These are phyloP conservation scores for Chaetomium olivaceum DNA, from an alignment of 2,329 filamentous ascomycete genomes.

Conservation along the genomic window DNA sequence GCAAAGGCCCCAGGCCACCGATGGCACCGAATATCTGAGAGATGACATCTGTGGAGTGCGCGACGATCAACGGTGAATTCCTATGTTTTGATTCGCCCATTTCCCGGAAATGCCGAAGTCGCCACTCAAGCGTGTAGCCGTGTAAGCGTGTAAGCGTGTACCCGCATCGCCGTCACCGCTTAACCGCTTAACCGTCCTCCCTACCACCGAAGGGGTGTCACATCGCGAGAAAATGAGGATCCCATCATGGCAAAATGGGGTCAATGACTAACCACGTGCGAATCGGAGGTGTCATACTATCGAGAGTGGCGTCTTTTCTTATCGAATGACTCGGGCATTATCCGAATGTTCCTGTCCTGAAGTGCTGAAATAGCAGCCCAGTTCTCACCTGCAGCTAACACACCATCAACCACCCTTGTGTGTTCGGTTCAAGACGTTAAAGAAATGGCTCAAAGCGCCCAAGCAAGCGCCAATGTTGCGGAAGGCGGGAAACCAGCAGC, in stretches of 20 bases:
- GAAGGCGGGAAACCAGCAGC: not conserved
- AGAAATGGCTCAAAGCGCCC: not conserved
- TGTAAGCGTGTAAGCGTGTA: constrained; percentile 8
- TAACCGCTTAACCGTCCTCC: constrained; percentile 1
- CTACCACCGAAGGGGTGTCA: no score
- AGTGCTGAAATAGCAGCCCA: constrained; percentile 6
- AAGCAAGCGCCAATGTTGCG: constrained; percentile 5
- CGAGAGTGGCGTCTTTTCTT: not conserved
- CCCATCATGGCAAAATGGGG: no score
- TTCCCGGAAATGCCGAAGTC: not conserved
- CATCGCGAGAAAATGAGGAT: no score
- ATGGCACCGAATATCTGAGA: no score
- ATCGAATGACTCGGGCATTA: not conserved
- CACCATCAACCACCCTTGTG: no score
- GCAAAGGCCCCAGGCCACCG: no score
- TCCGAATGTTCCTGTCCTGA: not conserved
- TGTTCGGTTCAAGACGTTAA: no score
- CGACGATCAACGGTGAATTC: no score
- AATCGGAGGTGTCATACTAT: not conserved
- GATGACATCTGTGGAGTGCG: no score
- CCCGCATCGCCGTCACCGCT: constrained; percentile 2
- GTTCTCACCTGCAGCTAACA: not conserved
- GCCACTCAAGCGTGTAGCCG: not conserved
- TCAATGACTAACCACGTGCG: no score
- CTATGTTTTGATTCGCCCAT: no score